A percentile compares a stretch with the other conserved stretches of the same genome.
phyloP scores from a whole-genome alignment of 2,329 filamentous ascomycete species.

The Dryadomyces quercus-mongolicae region DNA sequence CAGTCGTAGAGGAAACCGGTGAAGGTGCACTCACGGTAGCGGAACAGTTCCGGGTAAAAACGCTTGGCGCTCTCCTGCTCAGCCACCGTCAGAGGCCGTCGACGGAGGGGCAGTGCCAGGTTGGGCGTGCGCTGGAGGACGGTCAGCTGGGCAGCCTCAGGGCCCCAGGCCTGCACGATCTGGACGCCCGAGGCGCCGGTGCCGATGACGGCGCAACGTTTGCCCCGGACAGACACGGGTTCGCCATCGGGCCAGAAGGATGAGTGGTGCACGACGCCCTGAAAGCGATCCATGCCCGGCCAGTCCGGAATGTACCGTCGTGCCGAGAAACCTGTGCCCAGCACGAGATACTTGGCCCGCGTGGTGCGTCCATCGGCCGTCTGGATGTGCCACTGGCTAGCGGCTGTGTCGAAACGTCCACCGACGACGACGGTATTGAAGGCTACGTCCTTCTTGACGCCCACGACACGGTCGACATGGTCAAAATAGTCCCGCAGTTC shows the following conservation, averaged over 20 bases:
- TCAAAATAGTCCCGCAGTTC: slow-evolving; percentile 48
- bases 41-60: slow-evolving; percentile 39
- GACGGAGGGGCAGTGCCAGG: slow-evolving; percentile 49
- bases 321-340: slow-evolving; percentile 44
- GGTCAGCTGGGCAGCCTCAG: slow-evolving; percentile 35
- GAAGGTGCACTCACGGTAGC: slow-evolving; percentile 37
- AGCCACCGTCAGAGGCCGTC: slow-evolving; percentile 30
- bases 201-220: slow-evolving; percentile 50
- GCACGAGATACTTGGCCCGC: slow-evolving; percentile 37
- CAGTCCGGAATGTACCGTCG: slow-evolving; percentile 50
- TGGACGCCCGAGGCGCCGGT: slow-evolving; percentile 55
- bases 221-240: slow-evolving; percentile 39
- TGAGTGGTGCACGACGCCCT: slow-evolving; percentile 46
- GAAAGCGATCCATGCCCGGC: slow-evolving; percentile 46
- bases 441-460: slow-evolving; percentile 42
- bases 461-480: slow-evolving; percentile 41
- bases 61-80: slow-evolving; percentile 35
- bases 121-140: slow-evolving; percentile 60
- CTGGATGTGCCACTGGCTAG: slow-evolving; percentile 35
- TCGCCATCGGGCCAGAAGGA: slow-evolving; percentile 47
- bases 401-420: slow-evolving; percentile 35
- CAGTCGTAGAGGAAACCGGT: slow-evolving; percentile 48
- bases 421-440: slow-evolving; percentile 44
- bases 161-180: slow-evolving; percentile 47
- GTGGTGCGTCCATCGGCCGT: slow-evolving; percentile 36